Evolutionary conservation across 2,329 filamentous ascomycete species (phyloP).

Genomic region (Trichophyton simii): DNA sequence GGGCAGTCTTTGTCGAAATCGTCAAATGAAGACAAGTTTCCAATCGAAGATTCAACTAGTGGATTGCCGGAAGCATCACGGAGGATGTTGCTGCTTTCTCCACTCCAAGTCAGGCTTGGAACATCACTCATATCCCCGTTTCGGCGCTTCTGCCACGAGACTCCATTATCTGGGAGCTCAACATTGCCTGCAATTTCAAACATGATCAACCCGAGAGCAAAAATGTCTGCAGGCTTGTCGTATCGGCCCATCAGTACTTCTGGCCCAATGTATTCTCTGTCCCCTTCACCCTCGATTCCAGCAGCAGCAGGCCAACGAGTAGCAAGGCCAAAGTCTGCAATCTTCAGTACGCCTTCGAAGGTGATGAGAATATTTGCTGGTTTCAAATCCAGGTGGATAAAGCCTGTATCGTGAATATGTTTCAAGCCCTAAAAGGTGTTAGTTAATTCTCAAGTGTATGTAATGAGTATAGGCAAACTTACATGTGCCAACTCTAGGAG

Average conservation of each 20-base stretch:
- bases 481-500: conserved; percentile 73
- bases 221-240: conserved; percentile 86
- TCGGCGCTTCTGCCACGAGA: conserved; percentile 78
- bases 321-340: conserved; percentile 60
- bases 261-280: conserved; percentile 89
- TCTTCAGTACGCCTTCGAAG: conserved; percentile 53
- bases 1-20: conserved; percentile 15
- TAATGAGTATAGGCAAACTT: conserved; percentile 29
- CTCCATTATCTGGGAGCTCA: conserved; percentile 81
- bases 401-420: conserved; percentile 78
- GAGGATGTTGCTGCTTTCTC: conserved; percentile 53
- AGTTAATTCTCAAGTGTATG: conserved; percentile 18
- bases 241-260: conserved; percentile 79
- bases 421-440: conserved; percentile 55
- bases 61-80: conserved; percentile 65
- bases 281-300: conserved; percentile 78
- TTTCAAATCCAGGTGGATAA: conserved; percentile 58
- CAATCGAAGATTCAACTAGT: conserved; percentile 25
- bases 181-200: conserved; percentile 92
- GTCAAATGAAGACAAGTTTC: conserved; percentile 31
- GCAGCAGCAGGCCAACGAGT: conserved; percentile 62
- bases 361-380: conserved; percentile 55
- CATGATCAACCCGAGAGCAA: conserved; percentile 86
- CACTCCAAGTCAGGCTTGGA: conserved; percentile 72
- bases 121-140: conserved; percentile 82